phyloP scores from a whole-genome alignment of 2,329 filamentous ascomycete genomes.

The Conoideocrella luteorostrata region DNA sequence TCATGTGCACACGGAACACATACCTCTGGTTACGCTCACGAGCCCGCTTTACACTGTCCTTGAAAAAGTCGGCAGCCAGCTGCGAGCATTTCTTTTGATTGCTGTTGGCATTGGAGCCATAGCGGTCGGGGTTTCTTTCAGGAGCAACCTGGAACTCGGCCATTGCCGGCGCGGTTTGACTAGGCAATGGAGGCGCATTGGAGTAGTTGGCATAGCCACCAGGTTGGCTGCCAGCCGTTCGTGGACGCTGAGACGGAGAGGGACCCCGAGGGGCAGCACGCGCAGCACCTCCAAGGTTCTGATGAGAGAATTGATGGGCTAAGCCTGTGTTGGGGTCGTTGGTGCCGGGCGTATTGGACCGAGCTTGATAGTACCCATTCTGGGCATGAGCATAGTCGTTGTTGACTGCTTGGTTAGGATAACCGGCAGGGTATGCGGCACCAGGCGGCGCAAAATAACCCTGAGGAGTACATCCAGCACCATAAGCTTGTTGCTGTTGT shows the following conservation, averaged over 20 bases:
- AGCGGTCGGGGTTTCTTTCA: slow-evolving; percentile 68
- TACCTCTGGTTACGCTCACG: slow-evolving; percentile 92
- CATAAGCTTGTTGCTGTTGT: slow-evolving; percentile 40
- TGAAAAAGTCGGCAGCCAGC: slow-evolving; percentile 86
- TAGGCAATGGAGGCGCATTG: slow-evolving; percentile 55
- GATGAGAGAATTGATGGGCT: slow-evolving; percentile 93
- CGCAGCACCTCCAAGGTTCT: slow-evolving; percentile 74
- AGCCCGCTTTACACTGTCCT: slow-evolving; percentile 94
- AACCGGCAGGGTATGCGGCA: slow-evolving; percentile 46
- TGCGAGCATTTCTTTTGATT: slow-evolving; percentile 66
- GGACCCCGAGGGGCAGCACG: slow-evolving; percentile 59
- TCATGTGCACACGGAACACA: slow-evolving; percentile 19
- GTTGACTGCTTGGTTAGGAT: slow-evolving; percentile 29
- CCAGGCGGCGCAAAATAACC: slow-evolving; percentile 59
- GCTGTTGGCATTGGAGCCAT: slow-evolving; percentile 56
- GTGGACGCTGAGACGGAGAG: slow-evolving; percentile 69
- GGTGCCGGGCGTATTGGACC: slow-evolving; percentile 52
- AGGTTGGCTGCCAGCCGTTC: slow-evolving; percentile 72
- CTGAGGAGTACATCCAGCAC: slow-evolving; percentile 37
- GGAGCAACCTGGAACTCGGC: slow-evolving; percentile 73
- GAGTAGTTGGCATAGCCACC: slow-evolving; percentile 60
- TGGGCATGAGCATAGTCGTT: slow-evolving; percentile 48
- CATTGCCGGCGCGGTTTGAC: slow-evolving; percentile 50
- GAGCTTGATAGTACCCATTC: slow-evolving; percentile 38
- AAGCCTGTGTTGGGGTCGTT: slow-evolving; percentile 87